Conservation (phyloP, 768 basidiomycete species). For the Royoungia palumana region DNA sequence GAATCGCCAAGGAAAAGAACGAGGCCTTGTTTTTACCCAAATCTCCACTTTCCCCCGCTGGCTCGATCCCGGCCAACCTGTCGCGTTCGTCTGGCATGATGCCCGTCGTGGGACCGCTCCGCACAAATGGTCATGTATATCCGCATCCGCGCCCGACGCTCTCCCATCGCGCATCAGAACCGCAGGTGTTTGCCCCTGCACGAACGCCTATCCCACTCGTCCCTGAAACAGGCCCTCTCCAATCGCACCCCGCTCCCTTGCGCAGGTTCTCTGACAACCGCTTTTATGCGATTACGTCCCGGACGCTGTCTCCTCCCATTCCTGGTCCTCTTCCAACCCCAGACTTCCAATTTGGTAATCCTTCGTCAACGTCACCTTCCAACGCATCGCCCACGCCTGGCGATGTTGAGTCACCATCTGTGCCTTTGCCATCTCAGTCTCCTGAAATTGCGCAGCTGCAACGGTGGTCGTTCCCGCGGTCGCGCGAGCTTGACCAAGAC, state of each 20-base stretch:
- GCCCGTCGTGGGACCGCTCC: conserved; percentile 37
- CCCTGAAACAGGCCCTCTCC: conserved; percentile 21
- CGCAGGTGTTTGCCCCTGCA: conserved; percentile 35
- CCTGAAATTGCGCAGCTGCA: conserved; percentile 43
- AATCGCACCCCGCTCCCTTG: conserved; percentile 6
- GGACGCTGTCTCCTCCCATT: conserved; percentile 45
- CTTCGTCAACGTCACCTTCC: conserved; percentile 44
- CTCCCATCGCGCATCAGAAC: conserved; percentile 32
- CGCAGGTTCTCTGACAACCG: conserved; percentile 43
- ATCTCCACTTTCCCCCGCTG: conserved; percentile 32
- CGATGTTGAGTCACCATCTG: conserved; percentile 34
- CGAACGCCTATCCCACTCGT: conserved; percentile 36
- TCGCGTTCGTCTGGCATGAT: conserved; percentile 31
- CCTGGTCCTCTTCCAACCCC: conserved; percentile 59
- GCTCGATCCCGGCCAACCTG: conserved; percentile 33
- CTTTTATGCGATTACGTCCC: conserved; percentile 46
- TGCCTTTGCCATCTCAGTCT: conserved; percentile 39
- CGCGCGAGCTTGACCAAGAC: conserved; percentile 44
- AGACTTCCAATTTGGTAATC: conserved; percentile 61
- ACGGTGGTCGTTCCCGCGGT: conserved; percentile 42
- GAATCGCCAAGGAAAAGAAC: conserved; percentile 33
- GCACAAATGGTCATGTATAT: conserved; percentile 46
- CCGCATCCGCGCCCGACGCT: conserved; percentile 34
- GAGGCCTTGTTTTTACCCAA: conserved; percentile 33
- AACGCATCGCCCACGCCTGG: conserved; percentile 49